Conservation (phyloP, 2,329 filamentous ascomycete genomes). For the Fusarium poae region DNA sequence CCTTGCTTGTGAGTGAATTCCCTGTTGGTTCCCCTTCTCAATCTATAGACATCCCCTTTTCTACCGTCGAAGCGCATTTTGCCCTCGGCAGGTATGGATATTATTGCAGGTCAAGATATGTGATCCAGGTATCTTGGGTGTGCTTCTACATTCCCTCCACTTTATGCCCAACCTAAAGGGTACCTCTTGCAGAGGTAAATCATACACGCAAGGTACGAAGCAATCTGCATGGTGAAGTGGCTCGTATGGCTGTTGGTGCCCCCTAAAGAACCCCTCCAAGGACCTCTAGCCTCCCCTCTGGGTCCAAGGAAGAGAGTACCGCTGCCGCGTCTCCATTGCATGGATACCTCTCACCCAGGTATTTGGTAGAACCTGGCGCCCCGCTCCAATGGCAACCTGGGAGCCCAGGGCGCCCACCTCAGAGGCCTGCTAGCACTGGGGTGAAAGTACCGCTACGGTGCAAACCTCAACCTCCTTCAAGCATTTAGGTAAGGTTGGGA, state of each 20-base stretch:
- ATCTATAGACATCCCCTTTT: slow-evolving; percentile 28
- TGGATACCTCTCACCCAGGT: slow-evolving; percentile 42
- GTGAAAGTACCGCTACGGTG: slow-evolving; percentile 30
- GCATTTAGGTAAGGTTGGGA: slow-evolving; percentile 29
- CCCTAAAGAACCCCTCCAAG: slow-evolving; percentile 35
- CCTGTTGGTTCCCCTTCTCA: slow-evolving; percentile 14
- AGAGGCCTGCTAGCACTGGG: slow-evolving; percentile 35
- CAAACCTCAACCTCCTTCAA: slow-evolving; percentile 22
- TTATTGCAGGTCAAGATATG: slow-evolving; percentile 5
- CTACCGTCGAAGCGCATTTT: background rate
- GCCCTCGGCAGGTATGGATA: slow-evolving; percentile 12
- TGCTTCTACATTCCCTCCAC: slow-evolving; percentile 38
- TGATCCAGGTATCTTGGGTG: slow-evolving; percentile 23
- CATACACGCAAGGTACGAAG: slow-evolving; percentile 35
- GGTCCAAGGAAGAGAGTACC: slow-evolving; percentile 37
- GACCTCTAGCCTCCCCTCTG: slow-evolving; percentile 33
- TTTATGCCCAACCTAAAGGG: slow-evolving; percentile 37
- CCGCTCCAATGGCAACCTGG: slow-evolving; percentile 37
- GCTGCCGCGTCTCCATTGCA: slow-evolving; percentile 41
- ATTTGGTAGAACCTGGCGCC: slow-evolving; percentile 44
- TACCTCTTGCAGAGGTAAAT: slow-evolving; percentile 37
- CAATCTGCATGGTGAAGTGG: slow-evolving; percentile 32
- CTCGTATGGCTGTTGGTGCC: slow-evolving; percentile 33
- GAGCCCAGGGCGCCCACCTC: slow-evolving; percentile 30
- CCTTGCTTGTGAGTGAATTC: slow-evolving; percentile 5